Percentiles rank a stretch among this genome's conserved stretches.
Conservation (phyloP, 768 basidiomycete species). For the Myochromella boudieri region DNA sequence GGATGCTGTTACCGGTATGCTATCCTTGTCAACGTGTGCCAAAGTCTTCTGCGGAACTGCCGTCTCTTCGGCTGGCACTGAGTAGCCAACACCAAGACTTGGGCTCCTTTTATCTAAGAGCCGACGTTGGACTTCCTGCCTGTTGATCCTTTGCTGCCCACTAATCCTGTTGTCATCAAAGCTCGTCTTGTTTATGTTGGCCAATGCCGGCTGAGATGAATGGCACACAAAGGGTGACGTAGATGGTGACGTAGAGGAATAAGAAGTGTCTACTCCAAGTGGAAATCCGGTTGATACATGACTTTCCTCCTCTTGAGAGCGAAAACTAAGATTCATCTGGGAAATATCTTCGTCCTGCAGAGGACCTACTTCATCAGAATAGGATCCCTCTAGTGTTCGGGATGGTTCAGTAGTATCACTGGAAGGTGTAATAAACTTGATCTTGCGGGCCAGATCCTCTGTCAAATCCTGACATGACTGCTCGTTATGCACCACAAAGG, state of each 20-base stretch:
- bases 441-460: not conserved
- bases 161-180: not conserved
- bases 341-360: too few relatives aligned
- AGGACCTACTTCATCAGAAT: too few relatives aligned
- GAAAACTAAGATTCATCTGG: not conserved
- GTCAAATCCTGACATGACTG: not conserved
- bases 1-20: slow-evolving; percentile 37
- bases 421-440: not conserved
- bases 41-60: not conserved
- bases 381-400: not conserved
- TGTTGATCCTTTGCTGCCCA: slow-evolving; percentile 43
- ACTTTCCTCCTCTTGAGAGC: not conserved
- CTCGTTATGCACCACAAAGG: not conserved
- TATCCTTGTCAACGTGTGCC: slow-evolving; percentile 30
- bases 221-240: slow-evolving; percentile 12
- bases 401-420: not conserved
- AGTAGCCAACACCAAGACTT: slow-evolving; percentile 17
- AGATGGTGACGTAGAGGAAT: slow-evolving; percentile 1
- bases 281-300: not conserved
- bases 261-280: not conserved
- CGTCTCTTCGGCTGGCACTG: not conserved
- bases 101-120: slow-evolving; percentile 34
- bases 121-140: slow-evolving; percentile 52
- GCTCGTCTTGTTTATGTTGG: not conserved
- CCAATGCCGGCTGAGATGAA: slow-evolving; percentile 2